Conservation (phyloP, 805 yeast species). For the Naumovozyma castellii region DNA sequence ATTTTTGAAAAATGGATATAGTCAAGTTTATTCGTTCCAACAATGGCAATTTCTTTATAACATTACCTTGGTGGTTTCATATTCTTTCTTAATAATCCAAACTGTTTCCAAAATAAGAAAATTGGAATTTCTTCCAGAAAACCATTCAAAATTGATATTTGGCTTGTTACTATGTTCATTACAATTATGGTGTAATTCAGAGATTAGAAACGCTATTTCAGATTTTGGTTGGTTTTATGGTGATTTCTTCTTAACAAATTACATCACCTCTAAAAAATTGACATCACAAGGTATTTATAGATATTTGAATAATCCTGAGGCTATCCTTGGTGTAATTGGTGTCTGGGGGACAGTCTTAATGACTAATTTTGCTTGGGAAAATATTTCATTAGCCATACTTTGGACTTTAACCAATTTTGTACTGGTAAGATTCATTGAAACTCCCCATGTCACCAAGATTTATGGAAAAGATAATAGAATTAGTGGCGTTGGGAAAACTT, state of each 20-base stretch:
- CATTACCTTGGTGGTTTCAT: constrained; percentile 42
- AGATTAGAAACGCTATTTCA: constrained; percentile 63
- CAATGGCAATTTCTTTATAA: constrained; percentile 67
- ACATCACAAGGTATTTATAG: constrained; percentile 76
- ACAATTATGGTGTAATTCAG: constrained; percentile 60
- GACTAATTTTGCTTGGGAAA: constrained; percentile 41
- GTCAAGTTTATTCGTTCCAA: constrained; percentile 55
- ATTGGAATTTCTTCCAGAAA: constrained; percentile 10
- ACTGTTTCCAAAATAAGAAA: constrained; percentile 28
- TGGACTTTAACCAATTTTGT: constrained; percentile 61
- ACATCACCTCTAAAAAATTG: constrained; percentile 39
- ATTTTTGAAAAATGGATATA: constrained; percentile 53
- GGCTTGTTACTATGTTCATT: constrained; percentile 48
- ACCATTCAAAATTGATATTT: constrained; percentile 33
- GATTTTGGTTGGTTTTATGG: constrained; percentile 89
- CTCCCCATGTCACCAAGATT: constrained; percentile 64
- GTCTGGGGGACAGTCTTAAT: constrained; percentile 64
- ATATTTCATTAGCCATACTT: constrained; percentile 44
- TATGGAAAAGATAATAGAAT: constrained; percentile 59
- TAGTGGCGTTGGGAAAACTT: constrained; percentile 41
- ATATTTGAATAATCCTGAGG: constrained; percentile 75
- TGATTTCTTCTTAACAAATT: constrained; percentile 62
- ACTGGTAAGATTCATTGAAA: constrained; percentile 66
- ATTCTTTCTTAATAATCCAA: constrained; percentile 40
- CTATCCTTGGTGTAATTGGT: constrained; percentile 67